Conservation (phyloP, 345 rosid genomes). For the Brassica napus region DNA sequence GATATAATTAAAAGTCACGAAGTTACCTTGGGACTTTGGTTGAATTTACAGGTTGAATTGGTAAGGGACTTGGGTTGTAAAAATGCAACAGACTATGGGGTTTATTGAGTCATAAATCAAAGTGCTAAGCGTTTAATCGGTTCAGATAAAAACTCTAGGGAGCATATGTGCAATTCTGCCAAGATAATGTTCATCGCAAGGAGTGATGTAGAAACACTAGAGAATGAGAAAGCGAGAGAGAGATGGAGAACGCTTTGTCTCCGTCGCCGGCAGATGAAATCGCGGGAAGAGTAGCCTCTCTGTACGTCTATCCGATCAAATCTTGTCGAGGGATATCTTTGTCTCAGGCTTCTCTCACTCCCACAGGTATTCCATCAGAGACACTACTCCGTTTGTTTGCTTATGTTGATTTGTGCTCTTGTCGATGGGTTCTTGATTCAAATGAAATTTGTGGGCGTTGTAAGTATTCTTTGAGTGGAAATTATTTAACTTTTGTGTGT, state of each 20-base stretch:
- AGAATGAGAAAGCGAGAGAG: constrained; percentile 2
- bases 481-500: not conserved
- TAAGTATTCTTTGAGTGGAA: not conserved
- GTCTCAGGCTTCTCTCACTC: constrained; percentile 68
- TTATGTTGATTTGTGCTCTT: not conserved
- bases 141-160: not conserved
- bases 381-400: not conserved
- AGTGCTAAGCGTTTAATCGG: not conserved
- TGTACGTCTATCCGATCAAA: constrained; percentile 79
- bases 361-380: constrained; percentile 52
- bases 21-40: too few species aligned
- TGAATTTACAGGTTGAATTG: too few species aligned
- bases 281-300: constrained; percentile 46
- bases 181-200: not conserved
- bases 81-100: not conserved
- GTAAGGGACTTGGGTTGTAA: too few species aligned
- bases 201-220: not conserved
- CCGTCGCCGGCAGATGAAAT: constrained; percentile 28
- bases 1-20: too few species aligned
- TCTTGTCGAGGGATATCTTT: constrained; percentile 82
- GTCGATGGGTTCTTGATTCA: not conserved
- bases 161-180: not conserved
- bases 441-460: not conserved
- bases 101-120: not conserved
- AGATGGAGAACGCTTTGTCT: constrained; percentile 34